phyloP scores from a whole-genome alignment of 257 asterid species.

The Nemophila menziesii region DNA sequence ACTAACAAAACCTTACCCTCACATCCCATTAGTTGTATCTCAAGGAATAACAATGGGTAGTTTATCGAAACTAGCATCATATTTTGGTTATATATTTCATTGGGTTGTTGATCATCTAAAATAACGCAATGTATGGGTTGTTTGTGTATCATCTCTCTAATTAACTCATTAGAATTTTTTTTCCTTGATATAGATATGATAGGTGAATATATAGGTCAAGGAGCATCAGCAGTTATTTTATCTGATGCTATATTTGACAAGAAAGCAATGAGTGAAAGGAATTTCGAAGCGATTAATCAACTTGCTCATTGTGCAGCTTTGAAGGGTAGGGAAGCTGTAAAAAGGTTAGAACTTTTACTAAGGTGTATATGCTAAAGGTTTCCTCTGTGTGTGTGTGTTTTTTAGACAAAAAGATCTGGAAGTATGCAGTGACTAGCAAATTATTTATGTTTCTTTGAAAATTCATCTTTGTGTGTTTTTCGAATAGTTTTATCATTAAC shows the following conservation, averaged over 20 bases:
- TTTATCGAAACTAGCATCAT: conserved; percentile 9
- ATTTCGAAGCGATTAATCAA: conserved; percentile 35
- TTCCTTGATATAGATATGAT: conserved; percentile 34
- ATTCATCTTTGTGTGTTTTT: too few relatives aligned
- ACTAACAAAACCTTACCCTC: conserved; percentile 58
- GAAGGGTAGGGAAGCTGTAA: conserved; percentile 36
- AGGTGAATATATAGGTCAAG: conserved; percentile 39
- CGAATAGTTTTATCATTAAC: not conserved
- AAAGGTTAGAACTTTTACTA: conserved; percentile 20
- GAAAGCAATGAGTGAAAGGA: conserved; percentile 32
- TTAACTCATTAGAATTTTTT: not conserved
- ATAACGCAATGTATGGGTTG: not conserved
- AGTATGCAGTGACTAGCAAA: too few relatives aligned
- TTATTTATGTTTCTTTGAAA: too few relatives aligned
- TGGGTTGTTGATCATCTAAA: not conserved
- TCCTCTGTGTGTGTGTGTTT: not conserved
- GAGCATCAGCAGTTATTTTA: conserved; percentile 70
- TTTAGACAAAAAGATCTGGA: not conserved
- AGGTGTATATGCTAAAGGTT: not conserved
- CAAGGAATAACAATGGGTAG: conserved; percentile 74
- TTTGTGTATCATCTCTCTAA: not conserved
- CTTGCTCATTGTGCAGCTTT: conserved; percentile 39
- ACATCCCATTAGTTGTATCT: conserved; percentile 76
- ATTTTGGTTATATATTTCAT: not conserved
- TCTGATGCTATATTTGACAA: conserved; percentile 79